Conservation (phyloP, 345 rosid genomes). For the Toxicodendron radicans region DNA sequence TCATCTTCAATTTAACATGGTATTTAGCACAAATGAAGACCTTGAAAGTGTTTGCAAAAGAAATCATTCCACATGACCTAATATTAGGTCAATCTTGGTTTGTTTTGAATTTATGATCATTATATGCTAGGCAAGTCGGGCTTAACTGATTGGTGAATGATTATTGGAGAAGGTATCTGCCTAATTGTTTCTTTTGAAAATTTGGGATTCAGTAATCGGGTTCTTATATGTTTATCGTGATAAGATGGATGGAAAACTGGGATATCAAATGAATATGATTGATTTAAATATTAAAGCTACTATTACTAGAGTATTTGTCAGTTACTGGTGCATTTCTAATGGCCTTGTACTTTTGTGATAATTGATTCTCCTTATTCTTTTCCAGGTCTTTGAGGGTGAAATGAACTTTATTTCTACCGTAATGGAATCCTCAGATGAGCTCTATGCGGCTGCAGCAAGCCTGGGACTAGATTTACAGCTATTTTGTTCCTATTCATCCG, state of each 20-base stretch:
- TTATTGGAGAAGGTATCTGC: not conserved
- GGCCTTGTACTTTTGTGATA: not conserved
- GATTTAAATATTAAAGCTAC: constrained; percentile 2
- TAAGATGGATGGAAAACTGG: not conserved
- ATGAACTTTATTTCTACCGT: constrained; percentile 49
- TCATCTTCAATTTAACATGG: too few relatives aligned
- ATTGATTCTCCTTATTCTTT: constrained; percentile 9
- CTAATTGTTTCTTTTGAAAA: not conserved
- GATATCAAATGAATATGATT: not conserved
- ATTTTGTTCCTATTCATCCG: constrained; percentile 71
- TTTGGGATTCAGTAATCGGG: not conserved
- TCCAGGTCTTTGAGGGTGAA: constrained; percentile 72
- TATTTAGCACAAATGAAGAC: not conserved
- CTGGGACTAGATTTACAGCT: constrained; percentile 87
- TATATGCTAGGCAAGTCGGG: not conserved
- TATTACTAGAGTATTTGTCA: not conserved
- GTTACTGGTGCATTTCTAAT: constrained; percentile 9
- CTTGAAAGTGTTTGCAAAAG: not conserved
- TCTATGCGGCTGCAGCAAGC: constrained; percentile 92
- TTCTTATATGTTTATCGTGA: not conserved
- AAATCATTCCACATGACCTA: not conserved
- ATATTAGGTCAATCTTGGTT: constrained; percentile 3
- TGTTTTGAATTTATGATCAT: not conserved
- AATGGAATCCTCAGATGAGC: constrained; percentile 77
- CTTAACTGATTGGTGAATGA: not conserved